Conservation (phyloP, 768 basidiomycete genomes). For the Sistotremastrum suecicum region DNA sequence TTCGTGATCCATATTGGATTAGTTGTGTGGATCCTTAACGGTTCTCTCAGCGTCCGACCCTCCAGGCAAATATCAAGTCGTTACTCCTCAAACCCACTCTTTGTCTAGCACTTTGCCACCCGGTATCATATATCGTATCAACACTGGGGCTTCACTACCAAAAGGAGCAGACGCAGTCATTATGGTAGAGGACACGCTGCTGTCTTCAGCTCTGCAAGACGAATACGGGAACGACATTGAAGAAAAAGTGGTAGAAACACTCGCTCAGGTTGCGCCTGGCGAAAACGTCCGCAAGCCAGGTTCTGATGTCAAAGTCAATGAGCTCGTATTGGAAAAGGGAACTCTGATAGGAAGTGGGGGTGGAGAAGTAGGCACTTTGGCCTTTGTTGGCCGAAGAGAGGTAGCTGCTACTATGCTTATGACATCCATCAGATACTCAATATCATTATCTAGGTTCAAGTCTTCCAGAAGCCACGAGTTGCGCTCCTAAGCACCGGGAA, state of each 20-base stretch:
- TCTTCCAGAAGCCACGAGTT: slow-evolving; percentile 57
- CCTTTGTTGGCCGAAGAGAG: slow-evolving; percentile 62
- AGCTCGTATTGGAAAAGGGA: slow-evolving; percentile 48
- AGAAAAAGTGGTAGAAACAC: slow-evolving; percentile 56
- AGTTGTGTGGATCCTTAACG: neutral
- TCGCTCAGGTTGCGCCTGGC: slow-evolving; percentile 41
- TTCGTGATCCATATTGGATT: slow-evolving; percentile 17
- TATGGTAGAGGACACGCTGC: slow-evolving; percentile 86
- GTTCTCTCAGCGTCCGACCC: slow-evolving; percentile 40
- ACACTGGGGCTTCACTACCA: slow-evolving; percentile 77
- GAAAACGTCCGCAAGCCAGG: slow-evolving; percentile 68
- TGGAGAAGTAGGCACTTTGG: slow-evolving; percentile 73
- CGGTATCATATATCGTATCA: slow-evolving; percentile 54
- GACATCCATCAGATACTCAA: neutral
- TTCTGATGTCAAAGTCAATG: slow-evolving; percentile 57
- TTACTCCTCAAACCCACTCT: slow-evolving; percentile 35
- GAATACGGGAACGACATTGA: slow-evolving; percentile 33
- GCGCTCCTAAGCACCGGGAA: slow-evolving; percentile 81
- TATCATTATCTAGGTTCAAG: slow-evolving; percentile 36
- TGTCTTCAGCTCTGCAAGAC: slow-evolving; percentile 38
- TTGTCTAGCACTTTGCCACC: slow-evolving; percentile 27
- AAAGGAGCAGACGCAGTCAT: slow-evolving; percentile 63
- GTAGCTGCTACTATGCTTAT: slow-evolving; percentile 22
- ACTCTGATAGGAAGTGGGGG: slow-evolving; percentile 50
- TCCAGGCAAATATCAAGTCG: slow-evolving; percentile 52